Percentiles rank a stretch among this genome's conserved stretches.
Evolutionary conservation across 768 basidiomycete genomes (phyloP).

Genomic region (Pulveroboletus sp.): DNA sequence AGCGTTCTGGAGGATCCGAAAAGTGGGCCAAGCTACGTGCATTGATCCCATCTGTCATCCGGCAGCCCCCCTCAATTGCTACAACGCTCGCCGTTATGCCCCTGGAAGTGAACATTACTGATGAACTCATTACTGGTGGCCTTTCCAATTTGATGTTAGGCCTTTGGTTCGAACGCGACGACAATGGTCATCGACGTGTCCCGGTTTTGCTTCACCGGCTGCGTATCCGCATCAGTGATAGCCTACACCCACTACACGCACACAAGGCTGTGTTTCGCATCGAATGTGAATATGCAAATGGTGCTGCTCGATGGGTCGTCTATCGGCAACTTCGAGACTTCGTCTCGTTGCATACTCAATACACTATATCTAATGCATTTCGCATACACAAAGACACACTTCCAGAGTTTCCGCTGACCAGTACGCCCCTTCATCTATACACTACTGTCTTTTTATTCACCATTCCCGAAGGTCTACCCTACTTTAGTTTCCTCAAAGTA

Average conservation of each 20-base stretch:
- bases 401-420: conserved; percentile 89
- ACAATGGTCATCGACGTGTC: conserved; percentile 77
- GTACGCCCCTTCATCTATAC: conserved; percentile 32
- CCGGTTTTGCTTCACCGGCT: conserved; percentile 75
- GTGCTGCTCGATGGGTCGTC: conserved; percentile 89
- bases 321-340: conserved; percentile 93
- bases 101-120: conserved; percentile 65
- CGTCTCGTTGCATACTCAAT: conserved; percentile 83
- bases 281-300: conserved; percentile 95
- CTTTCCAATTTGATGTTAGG: conserved; percentile 74
- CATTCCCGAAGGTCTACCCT: conserved; percentile 62
- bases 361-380: conserved; percentile 78
- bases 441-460: not conserved
- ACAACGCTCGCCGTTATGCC: conserved; percentile 45
- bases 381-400: conserved; percentile 68
- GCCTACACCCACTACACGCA: conserved; percentile 72
- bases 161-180: conserved; percentile 85
- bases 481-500: conserved; percentile 79
- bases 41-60: conserved; percentile 53
- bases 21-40: conserved; percentile 67
- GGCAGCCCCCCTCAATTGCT: conserved; percentile 32
- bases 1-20: conserved; percentile 26
- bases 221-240: conserved; percentile 81
- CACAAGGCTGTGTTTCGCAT: conserved; percentile 82
- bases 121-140: conserved; percentile 77